phyloP scores from a whole-genome alignment of 805 yeast species.

The Scheffersomyces lignosus region DNA sequence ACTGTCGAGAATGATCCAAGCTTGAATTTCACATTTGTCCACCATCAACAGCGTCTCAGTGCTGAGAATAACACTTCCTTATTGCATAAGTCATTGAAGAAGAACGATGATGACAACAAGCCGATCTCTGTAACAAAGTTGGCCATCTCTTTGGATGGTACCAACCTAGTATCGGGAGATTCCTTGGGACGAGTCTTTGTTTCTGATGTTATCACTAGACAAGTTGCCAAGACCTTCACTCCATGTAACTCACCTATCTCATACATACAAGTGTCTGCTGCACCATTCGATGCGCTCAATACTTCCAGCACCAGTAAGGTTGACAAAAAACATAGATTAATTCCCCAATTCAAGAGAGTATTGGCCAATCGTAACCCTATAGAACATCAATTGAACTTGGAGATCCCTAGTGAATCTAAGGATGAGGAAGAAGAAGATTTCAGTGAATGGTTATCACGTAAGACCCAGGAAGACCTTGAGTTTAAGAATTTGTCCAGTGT shows the following conservation, averaged over 20 bases:
- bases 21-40: constrained; percentile 51
- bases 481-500: constrained; percentile 46
- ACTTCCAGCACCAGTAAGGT: constrained; percentile 15
- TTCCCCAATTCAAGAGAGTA: constrained; percentile 69
- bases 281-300: constrained; percentile 20
- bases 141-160: constrained; percentile 71
- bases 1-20: constrained; percentile 54
- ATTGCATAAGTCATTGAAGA: constrained; percentile 4
- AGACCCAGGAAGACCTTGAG: constrained; percentile 51
- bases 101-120: constrained; percentile 13
- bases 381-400: constrained; percentile 45
- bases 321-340: constrained; percentile 42
- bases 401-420: constrained; percentile 23
- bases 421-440: constrained; percentile 33
- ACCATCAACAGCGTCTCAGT: constrained; percentile 35
- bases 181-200: constrained; percentile 63
- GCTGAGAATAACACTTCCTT: background rate
- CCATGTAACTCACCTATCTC: constrained; percentile 39
- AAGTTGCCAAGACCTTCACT: constrained; percentile 58
- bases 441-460: constrained; percentile 48
- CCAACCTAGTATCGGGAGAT: constrained; percentile 72
- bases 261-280: constrained; percentile 20
- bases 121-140: constrained; percentile 49
- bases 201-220: constrained; percentile 70
- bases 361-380: constrained; percentile 40